A percentile compares a stretch with the other conserved stretches of the same genome.
These are phyloP conservation scores for Fraxinus nigra DNA, from an alignment of 305 asterid genomes.

Conservation along the genomic window DNA sequence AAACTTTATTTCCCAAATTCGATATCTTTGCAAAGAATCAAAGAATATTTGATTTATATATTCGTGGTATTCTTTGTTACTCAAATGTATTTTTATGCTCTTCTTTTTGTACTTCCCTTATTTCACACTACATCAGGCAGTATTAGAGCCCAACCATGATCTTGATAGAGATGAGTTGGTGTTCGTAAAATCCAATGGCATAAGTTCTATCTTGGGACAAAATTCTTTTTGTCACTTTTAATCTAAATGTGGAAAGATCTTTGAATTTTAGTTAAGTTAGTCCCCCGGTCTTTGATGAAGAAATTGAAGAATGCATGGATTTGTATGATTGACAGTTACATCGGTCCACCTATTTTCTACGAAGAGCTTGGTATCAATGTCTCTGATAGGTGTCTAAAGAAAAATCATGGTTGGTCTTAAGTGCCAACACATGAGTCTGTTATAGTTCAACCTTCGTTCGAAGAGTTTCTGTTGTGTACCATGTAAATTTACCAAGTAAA, in stretches of 20 bases:
- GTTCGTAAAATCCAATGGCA: not conserved
- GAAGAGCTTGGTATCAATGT: not conserved
- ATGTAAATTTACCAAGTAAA: no score
- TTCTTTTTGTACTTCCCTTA: no score
- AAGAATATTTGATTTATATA: not conserved
- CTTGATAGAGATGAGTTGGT: not conserved
- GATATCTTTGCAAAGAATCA: not conserved
- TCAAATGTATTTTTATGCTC: not conserved
- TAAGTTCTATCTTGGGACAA: not conserved
- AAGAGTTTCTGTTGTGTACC: not conserved
- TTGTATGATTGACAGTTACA: no score
- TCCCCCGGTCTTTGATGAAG: not conserved
- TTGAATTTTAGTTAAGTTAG: not conserved
- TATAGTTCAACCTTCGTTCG: not conserved
- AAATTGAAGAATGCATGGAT: not conserved
- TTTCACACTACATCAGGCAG: not conserved
- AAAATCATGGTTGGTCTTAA: not conserved
- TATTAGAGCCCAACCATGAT: not conserved
- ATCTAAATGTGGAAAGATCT: not conserved
- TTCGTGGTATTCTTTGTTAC: not conserved
- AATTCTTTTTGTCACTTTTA: not conserved
- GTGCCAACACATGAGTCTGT: not conserved
- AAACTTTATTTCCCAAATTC: no score
- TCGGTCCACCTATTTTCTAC: not conserved
- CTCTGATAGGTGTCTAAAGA: not conserved